Evolutionary conservation across 169 alveolate genomes (phyloP).

Genomic region (Cystoisospora suis): DNA sequence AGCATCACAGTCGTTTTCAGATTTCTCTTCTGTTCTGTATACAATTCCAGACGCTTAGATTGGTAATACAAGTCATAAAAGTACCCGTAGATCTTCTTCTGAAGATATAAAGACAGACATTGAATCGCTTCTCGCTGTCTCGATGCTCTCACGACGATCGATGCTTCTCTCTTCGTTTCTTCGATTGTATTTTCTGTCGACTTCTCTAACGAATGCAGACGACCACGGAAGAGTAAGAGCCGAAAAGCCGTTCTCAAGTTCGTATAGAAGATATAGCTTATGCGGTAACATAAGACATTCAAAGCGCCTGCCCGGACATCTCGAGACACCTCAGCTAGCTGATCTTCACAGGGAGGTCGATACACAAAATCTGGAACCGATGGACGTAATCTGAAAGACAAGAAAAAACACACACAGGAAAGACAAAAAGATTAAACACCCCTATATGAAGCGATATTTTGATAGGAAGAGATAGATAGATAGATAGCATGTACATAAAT

Average conservation of each 20-base stretch:
- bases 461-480: not conserved
- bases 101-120: not conserved
- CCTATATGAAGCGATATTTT: no score
- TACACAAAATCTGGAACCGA: conserved; percentile 56
- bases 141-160: not conserved
- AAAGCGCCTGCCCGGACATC: conserved; percentile 44
- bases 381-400: conserved; percentile 51
- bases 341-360: conserved; percentile 60
- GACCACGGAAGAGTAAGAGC: conserved; percentile 10
- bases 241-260: not conserved
- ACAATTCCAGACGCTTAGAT: not conserved
- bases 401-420: not conserved
- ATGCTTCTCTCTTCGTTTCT: not conserved
- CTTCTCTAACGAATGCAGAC: conserved; percentile 7
- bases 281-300: not conserved
- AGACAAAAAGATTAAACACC: not conserved
- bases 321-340: conserved; percentile 43
- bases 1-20: not conserved
- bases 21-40: not conserved
- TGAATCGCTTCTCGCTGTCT: not conserved
- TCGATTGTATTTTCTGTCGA: not conserved
- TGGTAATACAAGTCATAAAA: not conserved
- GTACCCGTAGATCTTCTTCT: not conserved
- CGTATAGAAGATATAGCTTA: not conserved
- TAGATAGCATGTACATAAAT: not conserved